Evolutionary conservation across 2,329 filamentous ascomycete species (phyloP), one percentile per base, ranked within the genome.

Genomic region (Verticillium nubilum): DNA sequence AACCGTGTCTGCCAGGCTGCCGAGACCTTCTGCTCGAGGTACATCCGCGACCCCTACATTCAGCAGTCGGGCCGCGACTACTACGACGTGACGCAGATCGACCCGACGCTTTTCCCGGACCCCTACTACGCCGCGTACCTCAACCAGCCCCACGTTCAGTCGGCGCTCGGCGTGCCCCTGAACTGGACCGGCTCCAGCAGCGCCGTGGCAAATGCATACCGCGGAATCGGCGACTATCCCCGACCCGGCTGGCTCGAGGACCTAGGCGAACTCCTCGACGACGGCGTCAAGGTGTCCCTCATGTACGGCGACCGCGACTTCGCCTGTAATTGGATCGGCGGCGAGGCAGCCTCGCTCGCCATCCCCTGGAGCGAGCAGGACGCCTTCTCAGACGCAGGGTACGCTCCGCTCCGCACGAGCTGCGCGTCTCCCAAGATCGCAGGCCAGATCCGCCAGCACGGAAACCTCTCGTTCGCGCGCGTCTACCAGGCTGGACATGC

Each of bases 401-500:
- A 90, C 67, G 79, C 81, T 0, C 81, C 85, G 2, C 80, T 91
- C 50, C 72, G 81, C 15, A 82, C 86, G 6, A 85, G 86, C 63
- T 76, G 75, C 10, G 76, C 78, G 2, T 23, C 29, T 9, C 29
- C 29, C 29, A 85, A 85, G 72, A 81, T 82, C 68, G 85, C 79
- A 25, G 88, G 88, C 6, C 80, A 83, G 61, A 87, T 88, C 0
- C 79, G 87, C 2, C 87, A 90, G 67, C 86, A 82, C 63, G 87
- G 86, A 1, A 91, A 91, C 64, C 78, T 86, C 60, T 82, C 79
- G 2, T 87, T 85, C 68, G 77, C 81, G 23, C 76, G 84, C 0
- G 79, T 86, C 17, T 86, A 82, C 66, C 79, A 85, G 65, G 78
- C 83, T 2, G 84, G 85, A 0, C 84, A 86, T 63, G 78, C 83